Percentiles rank a stretch among this genome's conserved stretches.
Evolutionary conservation across 2,329 filamentous ascomycete species (phyloP).

Genomic region (Xylariaceae sp.): DNA sequence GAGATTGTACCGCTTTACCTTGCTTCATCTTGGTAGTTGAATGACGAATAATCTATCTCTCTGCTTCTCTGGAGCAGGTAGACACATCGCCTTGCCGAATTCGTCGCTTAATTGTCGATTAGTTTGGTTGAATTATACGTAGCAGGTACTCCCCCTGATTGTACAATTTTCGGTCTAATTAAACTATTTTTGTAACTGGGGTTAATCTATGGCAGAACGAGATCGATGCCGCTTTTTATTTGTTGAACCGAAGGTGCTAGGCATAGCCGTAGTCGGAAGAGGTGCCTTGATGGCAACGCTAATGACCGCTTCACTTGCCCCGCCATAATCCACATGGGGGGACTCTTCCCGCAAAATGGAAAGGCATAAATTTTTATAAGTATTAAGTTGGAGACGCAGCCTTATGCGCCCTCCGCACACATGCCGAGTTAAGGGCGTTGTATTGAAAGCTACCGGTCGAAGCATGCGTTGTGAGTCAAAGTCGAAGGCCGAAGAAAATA

Average conservation of each 20-base stretch:
- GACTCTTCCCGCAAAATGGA: neutral
- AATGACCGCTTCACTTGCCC: neutral
- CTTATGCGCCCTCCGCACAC: too few relatives aligned
- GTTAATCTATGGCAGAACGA: neutral
- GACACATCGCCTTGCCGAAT: too few relatives aligned
- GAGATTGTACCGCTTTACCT: conserved; percentile 6
- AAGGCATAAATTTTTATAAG: conserved; percentile 10
- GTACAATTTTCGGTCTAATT: neutral
- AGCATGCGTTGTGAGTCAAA: neutral
- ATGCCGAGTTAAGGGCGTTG: neutral
- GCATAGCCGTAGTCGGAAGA: conserved; percentile 16
- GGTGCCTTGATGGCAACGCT: conserved; percentile 2
- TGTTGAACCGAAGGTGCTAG: neutral
- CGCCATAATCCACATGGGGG: conserved; percentile 8
- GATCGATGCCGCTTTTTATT: neutral
- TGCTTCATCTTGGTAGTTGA: conserved; percentile 18
- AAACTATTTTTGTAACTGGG: neutral
- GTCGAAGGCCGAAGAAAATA: conserved; percentile 10
- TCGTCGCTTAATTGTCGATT: too few relatives aligned
- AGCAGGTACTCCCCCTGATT: neutral
- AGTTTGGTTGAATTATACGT: too few relatives aligned
- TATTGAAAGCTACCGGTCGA: conserved; percentile 13
- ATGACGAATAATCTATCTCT: conserved; percentile 7
- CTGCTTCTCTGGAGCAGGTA: too few relatives aligned
- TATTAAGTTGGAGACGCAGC: conserved; percentile 21